A percentile compares a stretch with the other conserved stretches of the same genome.
phyloP scores from a whole-genome alignment of 1,284 basidiomycete genomes.

The Sanghuangporus weigelae region DNA sequence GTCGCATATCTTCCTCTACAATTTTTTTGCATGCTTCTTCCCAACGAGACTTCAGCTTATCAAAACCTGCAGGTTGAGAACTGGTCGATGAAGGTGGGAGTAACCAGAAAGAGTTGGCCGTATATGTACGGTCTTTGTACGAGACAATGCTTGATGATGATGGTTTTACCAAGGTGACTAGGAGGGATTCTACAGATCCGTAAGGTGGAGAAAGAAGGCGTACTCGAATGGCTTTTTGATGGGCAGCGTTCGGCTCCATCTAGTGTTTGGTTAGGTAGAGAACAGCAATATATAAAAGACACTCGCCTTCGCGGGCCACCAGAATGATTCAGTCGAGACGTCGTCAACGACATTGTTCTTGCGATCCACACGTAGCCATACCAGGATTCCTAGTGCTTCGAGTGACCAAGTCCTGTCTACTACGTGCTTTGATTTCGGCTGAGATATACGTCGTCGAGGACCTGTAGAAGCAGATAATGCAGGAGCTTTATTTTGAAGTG shows the following conservation, averaged over 20 bases:
- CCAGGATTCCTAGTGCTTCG: conserved; percentile 23
- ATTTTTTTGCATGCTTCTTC: conserved; percentile 5
- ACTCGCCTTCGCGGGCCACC: conserved; percentile 37
- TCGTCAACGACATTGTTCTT: conserved; percentile 11
- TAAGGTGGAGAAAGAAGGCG: conserved; percentile 1
- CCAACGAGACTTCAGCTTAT: conserved; percentile 6
- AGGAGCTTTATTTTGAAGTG: conserved; percentile 29
- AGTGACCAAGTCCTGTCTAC: conserved; percentile 10
- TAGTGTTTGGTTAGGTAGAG: not conserved
- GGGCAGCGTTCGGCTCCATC: not conserved
- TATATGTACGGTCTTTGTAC: not conserved
- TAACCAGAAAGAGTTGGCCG: not conserved
- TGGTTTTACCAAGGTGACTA: not conserved
- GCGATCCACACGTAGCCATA: conserved; percentile 31
- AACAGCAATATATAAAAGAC: not conserved
- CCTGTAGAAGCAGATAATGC: conserved; percentile 32
- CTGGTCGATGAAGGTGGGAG: not conserved
- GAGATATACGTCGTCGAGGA: not conserved
- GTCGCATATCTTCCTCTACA: conserved; percentile 3
- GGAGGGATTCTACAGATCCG: not conserved
- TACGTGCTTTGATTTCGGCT: conserved; percentile 10
- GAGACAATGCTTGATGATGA: conserved; percentile 6
- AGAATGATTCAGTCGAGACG: conserved; percentile 23
- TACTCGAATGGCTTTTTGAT: not conserved
- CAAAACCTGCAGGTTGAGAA: not conserved